Percentiles rank a stretch among this genome's conserved stretches.
phyloP scores from a whole-genome alignment of 73 alveolate genomes.

The Durusdinium trenchii region DNA sequence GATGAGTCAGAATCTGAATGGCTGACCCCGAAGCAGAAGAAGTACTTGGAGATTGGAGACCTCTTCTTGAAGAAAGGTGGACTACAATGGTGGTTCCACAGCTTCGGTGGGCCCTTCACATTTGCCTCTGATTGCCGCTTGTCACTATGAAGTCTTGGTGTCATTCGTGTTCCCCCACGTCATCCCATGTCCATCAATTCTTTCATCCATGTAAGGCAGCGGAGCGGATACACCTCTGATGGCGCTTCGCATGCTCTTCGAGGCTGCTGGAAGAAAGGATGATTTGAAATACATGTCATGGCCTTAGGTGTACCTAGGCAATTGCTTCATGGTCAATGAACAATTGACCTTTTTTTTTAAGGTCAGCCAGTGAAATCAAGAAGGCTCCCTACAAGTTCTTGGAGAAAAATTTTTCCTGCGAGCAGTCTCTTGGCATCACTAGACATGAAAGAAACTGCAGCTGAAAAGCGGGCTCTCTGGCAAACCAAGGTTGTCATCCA shows the following conservation, averaged over 20 bases:
- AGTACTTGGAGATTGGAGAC: background rate
- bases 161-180: background rate
- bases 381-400: background rate
- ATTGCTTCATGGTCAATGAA: too few species aligned
- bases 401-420: background rate
- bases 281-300: background rate
- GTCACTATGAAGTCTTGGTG: background rate
- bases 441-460: background rate
- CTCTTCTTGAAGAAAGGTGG: background rate
- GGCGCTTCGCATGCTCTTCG: background rate
- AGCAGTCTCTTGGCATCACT: background rate
- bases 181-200: background rate
- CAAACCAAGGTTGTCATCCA: background rate
- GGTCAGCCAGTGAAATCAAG: constrained; percentile 6
- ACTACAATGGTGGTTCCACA: background rate
- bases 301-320: too few species aligned
- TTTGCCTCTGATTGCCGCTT: background rate
- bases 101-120: background rate
- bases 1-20: background rate
- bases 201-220: background rate
- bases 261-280: background rate
- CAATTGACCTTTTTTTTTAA: background rate
- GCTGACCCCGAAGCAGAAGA: background rate
- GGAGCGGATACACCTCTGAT: constrained; percentile 1
- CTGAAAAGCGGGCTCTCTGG: too few species aligned